Evolutionary conservation across 2,329 filamentous ascomycete genomes (phyloP), one percentile per base, ranked within the genome.

Genomic region (Periglandula ipomoeae): DNA sequence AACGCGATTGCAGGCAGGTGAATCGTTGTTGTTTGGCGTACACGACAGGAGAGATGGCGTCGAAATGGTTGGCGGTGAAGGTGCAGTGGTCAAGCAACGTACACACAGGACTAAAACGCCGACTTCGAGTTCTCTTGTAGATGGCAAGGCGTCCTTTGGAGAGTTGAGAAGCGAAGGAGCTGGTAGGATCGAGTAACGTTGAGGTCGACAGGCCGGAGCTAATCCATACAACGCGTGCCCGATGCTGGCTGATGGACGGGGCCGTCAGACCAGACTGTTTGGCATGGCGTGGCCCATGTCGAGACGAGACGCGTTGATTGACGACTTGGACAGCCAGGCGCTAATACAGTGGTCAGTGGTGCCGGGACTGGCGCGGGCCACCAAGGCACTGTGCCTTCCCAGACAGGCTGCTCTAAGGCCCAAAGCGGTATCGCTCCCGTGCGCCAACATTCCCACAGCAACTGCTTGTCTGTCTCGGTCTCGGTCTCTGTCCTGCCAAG

Each of bases 361-460:
- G 10, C 30, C 15, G 30, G 30, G 6, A 32, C 30, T 32, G 15
- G 30, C 30, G 5, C 4, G 30, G 30, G 30, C 30, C 30, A 32
- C 30, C 27, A 27, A 11, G 6, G 9, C 6, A 13, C 6, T 30
- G 22, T 17, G 9, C 2, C 41, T 17, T 32, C 13, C 20, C 9
- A 43, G 7, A 27, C 15, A 5, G 43, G 24, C 22, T 4, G 39
- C 27, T 24, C 39, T 24, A 19, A n/a, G 20, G 24, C 19, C 46
- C 19, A 20, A 45, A 49, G 22, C 15, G 39, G 47, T 19, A 19
- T 49, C 47, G 51, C 35, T 43, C 44, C 46, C 34, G 38, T 38
- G 17, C 38, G 27, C 24, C 23, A 15, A n/a, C 46, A 49, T 47
- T 51, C 40, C 40, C 43, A 47, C 50, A 40, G 46, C 50, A 50